A percentile compares a stretch with the other conserved stretches of the same genome.
These are phyloP conservation scores for Bremia lactucae DNA, from an alignment of 352 stramenopile genomes.

Conservation along the genomic window DNA sequence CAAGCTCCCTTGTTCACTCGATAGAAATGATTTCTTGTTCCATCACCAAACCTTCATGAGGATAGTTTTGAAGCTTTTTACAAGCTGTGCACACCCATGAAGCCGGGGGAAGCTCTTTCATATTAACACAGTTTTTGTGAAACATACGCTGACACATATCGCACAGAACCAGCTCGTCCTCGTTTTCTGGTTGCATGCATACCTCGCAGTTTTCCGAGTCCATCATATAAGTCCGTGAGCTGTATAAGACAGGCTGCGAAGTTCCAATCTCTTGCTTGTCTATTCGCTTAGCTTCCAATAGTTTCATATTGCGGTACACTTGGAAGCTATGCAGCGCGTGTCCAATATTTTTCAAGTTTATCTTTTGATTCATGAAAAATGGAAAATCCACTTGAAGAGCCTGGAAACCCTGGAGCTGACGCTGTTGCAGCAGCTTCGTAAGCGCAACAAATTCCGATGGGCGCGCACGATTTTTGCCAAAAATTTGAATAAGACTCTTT, in stretches of 20 bases:
- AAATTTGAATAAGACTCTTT: slow-evolving; percentile 75
- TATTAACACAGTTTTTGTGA: slow-evolving; percentile 74
- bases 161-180: slow-evolving; percentile 63
- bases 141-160: slow-evolving; percentile 80
- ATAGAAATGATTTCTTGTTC: slow-evolving; percentile 61
- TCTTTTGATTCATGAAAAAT: slow-evolving; percentile 69
- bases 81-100: slow-evolving; percentile 72
- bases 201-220: slow-evolving; percentile 66
- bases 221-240: slow-evolving; percentile 62
- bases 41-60: slow-evolving; percentile 37
- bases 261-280: slow-evolving; percentile 55
- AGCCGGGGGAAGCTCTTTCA: slow-evolving; percentile 59
- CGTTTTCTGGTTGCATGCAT: slow-evolving; percentile 43
- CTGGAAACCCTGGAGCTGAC: slow-evolving; percentile 71
- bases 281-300: slow-evolving; percentile 57
- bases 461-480: slow-evolving; percentile 63
- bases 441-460: slow-evolving; percentile 58
- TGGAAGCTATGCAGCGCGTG: slow-evolving; percentile 75
- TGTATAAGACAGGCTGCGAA: slow-evolving; percentile 43
- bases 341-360: slow-evolving; percentile 76
- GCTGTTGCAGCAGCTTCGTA: slow-evolving; percentile 56
- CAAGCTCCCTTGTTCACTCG: slow-evolving; percentile 25
- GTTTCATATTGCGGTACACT: slow-evolving; percentile 78
- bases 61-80: slow-evolving; percentile 56
- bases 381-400: slow-evolving; percentile 71